phyloP scores from a whole-genome alignment of 345 rosid genomes.

The Eucalyptus regnans region DNA sequence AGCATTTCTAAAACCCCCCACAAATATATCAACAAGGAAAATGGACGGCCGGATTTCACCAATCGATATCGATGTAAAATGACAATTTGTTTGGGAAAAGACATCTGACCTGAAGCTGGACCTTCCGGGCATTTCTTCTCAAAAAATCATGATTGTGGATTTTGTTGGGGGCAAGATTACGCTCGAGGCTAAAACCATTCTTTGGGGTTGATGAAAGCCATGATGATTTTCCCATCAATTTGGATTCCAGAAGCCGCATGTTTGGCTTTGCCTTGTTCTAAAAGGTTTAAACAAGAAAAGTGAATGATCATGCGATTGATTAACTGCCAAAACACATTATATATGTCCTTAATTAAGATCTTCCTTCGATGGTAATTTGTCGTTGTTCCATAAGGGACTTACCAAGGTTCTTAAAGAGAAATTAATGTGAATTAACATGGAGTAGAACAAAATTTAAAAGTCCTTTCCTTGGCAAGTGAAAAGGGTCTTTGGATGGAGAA shows the following conservation, averaged over 20 bases:
- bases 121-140: neutral
- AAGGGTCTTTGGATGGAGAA: neutral
- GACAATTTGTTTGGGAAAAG: neutral
- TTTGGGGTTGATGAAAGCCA: neutral
- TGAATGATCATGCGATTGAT: neutral
- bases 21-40: neutral
- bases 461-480: neutral
- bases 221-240: neutral
- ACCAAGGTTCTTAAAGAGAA: neutral
- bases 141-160: neutral
- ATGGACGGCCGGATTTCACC: neutral
- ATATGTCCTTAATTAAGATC: neutral
- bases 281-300: neutral
- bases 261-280: neutral
- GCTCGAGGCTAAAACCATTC: neutral
- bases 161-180: neutral
- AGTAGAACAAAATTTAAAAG: neutral
- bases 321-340: neutral
- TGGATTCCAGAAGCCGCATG: neutral
- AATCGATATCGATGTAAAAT: neutral
- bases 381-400: neutral
- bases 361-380: neutral
- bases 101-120: neutral
- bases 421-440: neutral
- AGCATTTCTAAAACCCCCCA: neutral